phyloP scores from a whole-genome alignment of 805 yeast species.

The Suhomyces sp. region DNA sequence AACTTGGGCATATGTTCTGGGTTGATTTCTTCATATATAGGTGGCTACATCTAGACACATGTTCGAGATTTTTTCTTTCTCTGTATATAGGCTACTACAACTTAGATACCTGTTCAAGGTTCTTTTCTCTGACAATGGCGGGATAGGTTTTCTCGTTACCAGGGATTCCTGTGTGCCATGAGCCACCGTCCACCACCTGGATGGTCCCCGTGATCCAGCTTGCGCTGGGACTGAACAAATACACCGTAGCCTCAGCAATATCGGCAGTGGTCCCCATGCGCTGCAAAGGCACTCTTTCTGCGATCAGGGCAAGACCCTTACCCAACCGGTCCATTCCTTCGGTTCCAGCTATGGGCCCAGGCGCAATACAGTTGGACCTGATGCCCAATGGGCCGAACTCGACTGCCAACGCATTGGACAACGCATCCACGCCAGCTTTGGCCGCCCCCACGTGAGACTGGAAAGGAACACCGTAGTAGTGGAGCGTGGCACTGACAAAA shows the following conservation, averaged over 20 bases:
- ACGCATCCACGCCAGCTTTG: constrained; percentile 30
- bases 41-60: too few relatives aligned
- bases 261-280: constrained; percentile 26
- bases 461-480: constrained; percentile 44
- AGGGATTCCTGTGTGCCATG: constrained; percentile 25
- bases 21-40: too few relatives aligned
- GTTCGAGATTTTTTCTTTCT: too few relatives aligned
- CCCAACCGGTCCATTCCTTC: constrained; percentile 26
- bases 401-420: constrained; percentile 29
- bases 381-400: constrained; percentile 30
- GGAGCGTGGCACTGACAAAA: constrained; percentile 43
- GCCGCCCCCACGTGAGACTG: constrained; percentile 30
- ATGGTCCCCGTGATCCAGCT: constrained; percentile 25
- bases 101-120: constrained; percentile 11
- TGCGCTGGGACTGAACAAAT: constrained; percentile 26
- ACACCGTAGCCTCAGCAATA: constrained; percentile 29
- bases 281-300: constrained; percentile 20
- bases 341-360: constrained; percentile 27
- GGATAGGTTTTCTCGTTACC: constrained; percentile 30
- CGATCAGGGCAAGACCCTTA: constrained; percentile 7
- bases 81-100: constrained; percentile 8
- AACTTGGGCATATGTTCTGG: too few relatives aligned
- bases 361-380: constrained; percentile 26
- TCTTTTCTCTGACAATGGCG: constrained; percentile 20
- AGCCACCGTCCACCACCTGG: constrained; percentile 27